phyloP scores from a whole-genome alignment of 108 stramenopile genomes.

The Nitzschia putrida region DNA sequence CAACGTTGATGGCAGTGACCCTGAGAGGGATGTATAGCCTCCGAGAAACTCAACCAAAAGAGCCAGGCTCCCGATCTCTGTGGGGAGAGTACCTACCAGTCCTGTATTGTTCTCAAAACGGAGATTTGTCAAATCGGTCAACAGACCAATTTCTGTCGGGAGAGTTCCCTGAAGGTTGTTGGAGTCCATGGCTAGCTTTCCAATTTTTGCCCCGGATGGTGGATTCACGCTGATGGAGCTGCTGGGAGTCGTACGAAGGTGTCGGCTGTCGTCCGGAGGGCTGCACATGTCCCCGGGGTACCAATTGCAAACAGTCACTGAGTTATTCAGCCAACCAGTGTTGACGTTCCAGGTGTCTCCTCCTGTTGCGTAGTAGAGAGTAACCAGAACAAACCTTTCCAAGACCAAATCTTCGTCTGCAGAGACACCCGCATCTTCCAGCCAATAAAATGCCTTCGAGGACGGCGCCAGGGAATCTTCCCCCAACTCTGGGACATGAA shows the following conservation, averaged over 20 bases:
- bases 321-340: background rate
- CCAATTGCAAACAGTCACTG: background rate
- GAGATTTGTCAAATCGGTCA: background rate
- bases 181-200: background rate
- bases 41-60: background rate
- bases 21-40: background rate
- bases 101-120: background rate
- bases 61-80: background rate
- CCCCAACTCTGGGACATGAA: background rate
- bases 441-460: background rate
- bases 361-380: constrained; percentile 3
- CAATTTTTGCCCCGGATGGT: too few relatives aligned
- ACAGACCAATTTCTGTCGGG: background rate
- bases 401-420: background rate
- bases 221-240: too few relatives aligned
- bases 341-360: background rate
- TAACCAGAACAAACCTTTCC: background rate
- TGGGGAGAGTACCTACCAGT: background rate
- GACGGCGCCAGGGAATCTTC: background rate
- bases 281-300: constrained; percentile 5
- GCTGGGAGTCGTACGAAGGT: too few relatives aligned
- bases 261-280: too few relatives aligned
- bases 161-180: background rate
- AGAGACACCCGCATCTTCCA: background rate
- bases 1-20: background rate